Percentiles rank a stretch among this genome's conserved stretches.
Conservation (phyloP, 768 basidiomycete genomes). For the Serendipita vermifera region DNA sequence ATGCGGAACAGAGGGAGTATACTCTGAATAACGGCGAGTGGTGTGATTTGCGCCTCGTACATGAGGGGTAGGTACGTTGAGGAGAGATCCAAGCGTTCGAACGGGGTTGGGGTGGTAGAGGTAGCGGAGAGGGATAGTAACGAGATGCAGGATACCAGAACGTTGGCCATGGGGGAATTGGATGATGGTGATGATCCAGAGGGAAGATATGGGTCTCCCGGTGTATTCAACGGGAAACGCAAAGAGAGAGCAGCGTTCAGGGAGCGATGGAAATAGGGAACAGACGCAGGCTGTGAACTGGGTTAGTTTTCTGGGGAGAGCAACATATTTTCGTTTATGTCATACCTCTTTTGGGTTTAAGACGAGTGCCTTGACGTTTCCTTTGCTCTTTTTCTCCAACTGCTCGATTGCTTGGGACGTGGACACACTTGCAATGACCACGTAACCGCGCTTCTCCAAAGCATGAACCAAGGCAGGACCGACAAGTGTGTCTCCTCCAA, state of each 20-base stretch:
- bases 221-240: slow-evolving; percentile 61
- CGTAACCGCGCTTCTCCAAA: slow-evolving; percentile 66
- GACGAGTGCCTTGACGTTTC: slow-evolving; percentile 69
- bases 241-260: slow-evolving; percentile 67
- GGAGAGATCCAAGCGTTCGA: slow-evolving; percentile 56
- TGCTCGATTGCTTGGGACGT: slow-evolving; percentile 49
- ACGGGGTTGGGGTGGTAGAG: slow-evolving; percentile 37
- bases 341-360: slow-evolving; percentile 66
- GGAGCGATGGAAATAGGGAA: slow-evolving; percentile 68
- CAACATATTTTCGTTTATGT: too few species aligned
- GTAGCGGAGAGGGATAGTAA: slow-evolving; percentile 46
- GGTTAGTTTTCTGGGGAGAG: not conserved
- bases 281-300: slow-evolving; percentile 45
- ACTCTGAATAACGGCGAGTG: slow-evolving; percentile 62
- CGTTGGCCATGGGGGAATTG: slow-evolving; percentile 27
- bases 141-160: slow-evolving; percentile 44
- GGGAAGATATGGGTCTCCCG: slow-evolving; percentile 63
- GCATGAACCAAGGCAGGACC: slow-evolving; percentile 60
- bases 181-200: slow-evolving; percentile 52
- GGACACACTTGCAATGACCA: slow-evolving; percentile 69
- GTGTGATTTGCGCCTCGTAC: slow-evolving; percentile 59
- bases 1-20: slow-evolving; percentile 64
- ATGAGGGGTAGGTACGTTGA: slow-evolving; percentile 58
- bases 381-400: slow-evolving; percentile 53
- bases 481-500: slow-evolving; percentile 66